A percentile compares a stretch with the other conserved stretches of the same genome.
Conservation (phyloP, 257 asterid genomes). For the Solanum verrucosum region DNA sequence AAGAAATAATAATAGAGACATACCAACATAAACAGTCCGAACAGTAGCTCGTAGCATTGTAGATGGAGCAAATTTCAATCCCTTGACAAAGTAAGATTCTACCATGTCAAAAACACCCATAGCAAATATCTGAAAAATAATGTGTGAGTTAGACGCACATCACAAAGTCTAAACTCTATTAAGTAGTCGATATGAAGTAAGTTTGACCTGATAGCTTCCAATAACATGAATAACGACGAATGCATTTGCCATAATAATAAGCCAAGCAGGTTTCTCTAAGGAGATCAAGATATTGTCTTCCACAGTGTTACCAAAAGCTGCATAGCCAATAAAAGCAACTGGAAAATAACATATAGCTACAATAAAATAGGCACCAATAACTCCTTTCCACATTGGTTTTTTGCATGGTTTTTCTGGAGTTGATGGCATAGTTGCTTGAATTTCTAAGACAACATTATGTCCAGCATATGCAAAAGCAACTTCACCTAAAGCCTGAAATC, state of each 20-base stretch:
- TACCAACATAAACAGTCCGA: conserved; percentile 9
- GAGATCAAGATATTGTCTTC: background rate
- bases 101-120: conserved; percentile 45
- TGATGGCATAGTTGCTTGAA: conserved; percentile 51
- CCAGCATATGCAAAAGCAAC: conserved; percentile 44
- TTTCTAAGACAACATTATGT: conserved; percentile 42
- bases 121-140: conserved; percentile 28
- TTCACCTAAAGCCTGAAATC: conserved; percentile 35
- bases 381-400: conserved; percentile 3
- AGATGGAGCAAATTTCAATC: conserved; percentile 10
- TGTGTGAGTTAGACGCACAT: background rate
- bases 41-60: conserved; percentile 10
- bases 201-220: background rate
- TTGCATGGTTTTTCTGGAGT: conserved; percentile 30
- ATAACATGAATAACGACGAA: background rate
- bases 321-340: background rate
- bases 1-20: background rate
- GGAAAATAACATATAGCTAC: background rate
- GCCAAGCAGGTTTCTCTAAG: background rate
- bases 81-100: conserved; percentile 28
- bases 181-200: background rate
- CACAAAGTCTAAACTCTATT: background rate
- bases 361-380: background rate
- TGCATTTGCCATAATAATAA: background rate
- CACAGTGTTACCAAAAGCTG: background rate